Evolutionary conservation across 2,329 filamentous ascomycete species (phyloP), one percentile per base, ranked within the genome.

Genomic region (Macrophomina phaseolina): DNA sequence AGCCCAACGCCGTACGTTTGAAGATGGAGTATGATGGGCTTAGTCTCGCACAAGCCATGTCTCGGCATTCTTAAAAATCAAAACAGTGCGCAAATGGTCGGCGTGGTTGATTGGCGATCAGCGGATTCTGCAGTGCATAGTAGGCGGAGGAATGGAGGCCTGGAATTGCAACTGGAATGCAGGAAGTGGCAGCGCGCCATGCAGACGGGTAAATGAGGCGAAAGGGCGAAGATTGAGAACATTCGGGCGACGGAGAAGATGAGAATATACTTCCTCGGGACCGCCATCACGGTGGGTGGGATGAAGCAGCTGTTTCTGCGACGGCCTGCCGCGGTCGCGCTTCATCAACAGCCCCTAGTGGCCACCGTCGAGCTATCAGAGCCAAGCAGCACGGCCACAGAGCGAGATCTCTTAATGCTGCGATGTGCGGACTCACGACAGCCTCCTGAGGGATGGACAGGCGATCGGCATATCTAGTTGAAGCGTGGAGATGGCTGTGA

Each of bases 71-170:
- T 42, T 16, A 18, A 18, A 42, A 5, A 34, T 34, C 55, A 60
- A 46, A 60, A 46, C 23, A 36, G 14, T 18, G 14, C 9, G 30
- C 8, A 6, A 4, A 16, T 12, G 9, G 4, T 40, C 8, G 34
- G 8, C 18, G n/a, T 11, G 6, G 18, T 5, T 16, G 23, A 30
- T 16, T 42, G 36, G 52, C 9, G 16, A 8, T 23, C 9, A 11
- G 7, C 14, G 9, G 14, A 60, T 45, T 60, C 2, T 46, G 40
- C 40, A 16, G n/a, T 16, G 23, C 38, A 46, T 46, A 34, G 46
- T 46, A 32, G 40, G 55, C 40, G 32, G 28, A n/a, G 55, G 55
- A 60, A 60, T 60, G 55, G 40, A 45, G 36, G 36, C 23, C 18
- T 18, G 8, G 11, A 28, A 53, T 23, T 16, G 36, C 16, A 16